Evolutionary conservation across 2,329 filamentous ascomycete genomes (phyloP).

Genomic region (Tolypocladium pustulatum): DNA sequence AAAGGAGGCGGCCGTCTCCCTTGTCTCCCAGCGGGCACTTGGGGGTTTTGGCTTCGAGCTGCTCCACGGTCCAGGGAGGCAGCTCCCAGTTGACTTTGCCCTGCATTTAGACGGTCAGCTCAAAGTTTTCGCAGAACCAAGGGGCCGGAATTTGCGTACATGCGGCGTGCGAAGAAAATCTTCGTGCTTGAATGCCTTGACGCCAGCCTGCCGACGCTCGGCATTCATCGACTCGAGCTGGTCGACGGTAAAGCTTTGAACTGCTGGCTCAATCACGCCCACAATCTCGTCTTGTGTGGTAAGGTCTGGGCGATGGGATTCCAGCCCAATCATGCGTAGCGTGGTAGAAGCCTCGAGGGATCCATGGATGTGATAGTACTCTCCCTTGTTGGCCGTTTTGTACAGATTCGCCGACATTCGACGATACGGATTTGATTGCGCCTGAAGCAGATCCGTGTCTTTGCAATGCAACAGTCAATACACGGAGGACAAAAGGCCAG

Average conservation of each 20-base stretch:
- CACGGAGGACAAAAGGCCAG: fast-evolving
- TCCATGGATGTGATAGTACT: constrained; percentile 68
- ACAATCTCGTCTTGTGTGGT: constrained; percentile 50
- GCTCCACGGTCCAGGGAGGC: constrained; percentile 38
- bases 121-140: background rate
- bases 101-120: constrained; percentile 18
- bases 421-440: constrained; percentile 61
- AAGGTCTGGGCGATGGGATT: constrained; percentile 49
- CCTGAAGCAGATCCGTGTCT: constrained; percentile 63
- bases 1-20: constrained; percentile 23
- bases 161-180: constrained; percentile 45
- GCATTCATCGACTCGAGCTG: constrained; percentile 51
- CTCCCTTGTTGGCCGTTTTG: constrained; percentile 51
- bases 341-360: constrained; percentile 62
- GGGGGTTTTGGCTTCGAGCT: constrained; percentile 38
- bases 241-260: constrained; percentile 39
- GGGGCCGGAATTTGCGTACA: constrained; percentile 11
- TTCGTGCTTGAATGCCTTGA: constrained; percentile 46
- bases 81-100: constrained; percentile 29
- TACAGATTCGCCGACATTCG: constrained; percentile 66
- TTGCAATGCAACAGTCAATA: background rate
- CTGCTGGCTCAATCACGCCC: constrained; percentile 46
- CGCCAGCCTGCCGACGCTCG: constrained; percentile 46
- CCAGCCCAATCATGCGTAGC: constrained; percentile 58
- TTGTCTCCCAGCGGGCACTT: constrained; percentile 26